Base-by-base conservation (phyloP, 2,329 filamentous ascomycete genomes). In the Sporothrix curviconia region DNA sequence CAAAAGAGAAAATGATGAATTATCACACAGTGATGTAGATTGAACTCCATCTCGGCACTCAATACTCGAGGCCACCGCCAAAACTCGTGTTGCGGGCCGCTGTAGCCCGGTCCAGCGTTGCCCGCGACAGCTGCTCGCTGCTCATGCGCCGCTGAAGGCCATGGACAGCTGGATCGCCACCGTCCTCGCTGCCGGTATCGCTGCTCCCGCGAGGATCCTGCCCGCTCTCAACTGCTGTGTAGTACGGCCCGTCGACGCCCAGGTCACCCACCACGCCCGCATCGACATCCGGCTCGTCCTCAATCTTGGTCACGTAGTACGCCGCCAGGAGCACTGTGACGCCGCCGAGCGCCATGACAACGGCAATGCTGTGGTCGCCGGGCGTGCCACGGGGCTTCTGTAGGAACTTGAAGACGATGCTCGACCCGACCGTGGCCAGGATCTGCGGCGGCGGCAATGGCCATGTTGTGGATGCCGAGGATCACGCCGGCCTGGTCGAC, bases 391-490 rank as follows among this genome's bases (percentile, higher is more conserved):
- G 81, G 0, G 90, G 90, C 71, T 95, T 96, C 74, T 97, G 92
- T 66, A 92, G 81, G 40, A 86, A 75, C 67, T 84, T 86, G 75
- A 97, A 97, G 61, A 97, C 88, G 59, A 87, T 76, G 67, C 87
- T 91, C 59, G 89, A 92, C 24, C 88, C 84, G 28, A 96, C 74
- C 6, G 91, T 96, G 11, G 92, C 91, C 56, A 96, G 80, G 60
- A 96, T 92, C 69, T 97, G 92, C 1, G 92, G 92, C 5, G n/a
- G 90, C 85, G 1, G 92, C 90, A 64, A 97, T 89, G 15, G 92
- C 87, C 74, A 97, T 92, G 70, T 97, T 97, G 76, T 97, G 92
- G 56, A 97, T 91, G 8, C 92, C 92, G 2, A 97, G 80, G 44
- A 97, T 90, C 40, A 96, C 88, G 42, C 92, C 91, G 4, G 91